Evolutionary conservation across 2,329 filamentous ascomycete species (phyloP).

Genomic region (Penicillium sp.): DNA sequence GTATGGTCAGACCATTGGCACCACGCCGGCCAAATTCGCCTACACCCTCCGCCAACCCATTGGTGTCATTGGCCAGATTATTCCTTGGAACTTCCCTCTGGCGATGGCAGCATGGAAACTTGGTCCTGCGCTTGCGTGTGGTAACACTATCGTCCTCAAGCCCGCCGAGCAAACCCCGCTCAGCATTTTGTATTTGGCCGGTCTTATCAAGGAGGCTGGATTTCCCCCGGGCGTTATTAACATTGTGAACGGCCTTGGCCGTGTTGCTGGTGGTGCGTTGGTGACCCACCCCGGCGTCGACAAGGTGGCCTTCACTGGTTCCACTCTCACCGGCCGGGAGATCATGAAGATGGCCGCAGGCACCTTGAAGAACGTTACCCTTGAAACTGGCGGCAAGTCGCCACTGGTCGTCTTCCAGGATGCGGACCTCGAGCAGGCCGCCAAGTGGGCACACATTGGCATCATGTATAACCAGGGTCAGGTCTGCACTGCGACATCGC

Average conservation of each 20-base stretch:
- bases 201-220: conserved; percentile 24
- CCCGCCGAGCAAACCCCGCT: conserved; percentile 26
- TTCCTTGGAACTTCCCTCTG: conserved; percentile 77
- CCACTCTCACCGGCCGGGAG: conserved; percentile 23
- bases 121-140: conserved; percentile 25
- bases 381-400: conserved; percentile 52
- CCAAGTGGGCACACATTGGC: conserved; percentile 44
- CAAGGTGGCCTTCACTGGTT: conserved; percentile 26
- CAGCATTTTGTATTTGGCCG: conserved; percentile 23
- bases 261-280: conserved; percentile 24
- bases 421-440: conserved; percentile 46
- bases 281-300: conserved; percentile 21
- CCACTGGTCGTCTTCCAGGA: conserved; percentile 46
- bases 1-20: conserved; percentile 71
- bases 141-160: conserved; percentile 27
- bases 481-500: conserved; percentile 63
- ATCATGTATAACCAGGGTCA: conserved; percentile 64
- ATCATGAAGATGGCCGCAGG: conserved; percentile 30
- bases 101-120: conserved; percentile 27
- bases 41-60: conserved; percentile 78
- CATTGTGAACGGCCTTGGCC: conserved; percentile 24
- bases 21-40: conserved; percentile 66
- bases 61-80: conserved; percentile 82
- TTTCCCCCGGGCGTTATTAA: conserved; percentile 27
- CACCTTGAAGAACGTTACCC: conserved; percentile 45